These are phyloP conservation scores for Zygosaccharomyces gambellarensis DNA, from an alignment of 805 yeast species.

Conservation along the genomic window DNA sequence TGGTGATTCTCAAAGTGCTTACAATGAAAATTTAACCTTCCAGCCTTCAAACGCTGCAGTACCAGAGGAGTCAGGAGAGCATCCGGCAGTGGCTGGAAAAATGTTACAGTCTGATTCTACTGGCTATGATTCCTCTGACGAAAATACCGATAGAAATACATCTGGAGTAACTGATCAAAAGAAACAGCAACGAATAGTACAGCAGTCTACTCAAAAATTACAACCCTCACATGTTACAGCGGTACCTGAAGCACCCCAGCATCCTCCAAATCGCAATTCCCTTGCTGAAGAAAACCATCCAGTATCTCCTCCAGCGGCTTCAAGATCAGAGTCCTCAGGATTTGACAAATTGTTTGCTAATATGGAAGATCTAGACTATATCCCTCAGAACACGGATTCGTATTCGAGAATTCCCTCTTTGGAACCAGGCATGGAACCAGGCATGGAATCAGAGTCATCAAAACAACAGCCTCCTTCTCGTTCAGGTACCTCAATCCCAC, in stretches of 20 bases:
- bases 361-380: background rate
- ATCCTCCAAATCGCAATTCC: background rate
- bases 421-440: background rate
- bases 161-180: background rate
- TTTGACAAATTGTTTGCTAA: background rate
- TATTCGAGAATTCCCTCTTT: background rate
- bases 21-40: slow-evolving; percentile 2
- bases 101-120: background rate
- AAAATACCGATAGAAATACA: slow-evolving; percentile 7
- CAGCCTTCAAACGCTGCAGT: background rate
- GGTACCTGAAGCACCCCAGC: background rate
- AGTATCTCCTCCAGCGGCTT: background rate
- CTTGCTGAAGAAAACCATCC: background rate
- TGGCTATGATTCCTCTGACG: slow-evolving; percentile 23
- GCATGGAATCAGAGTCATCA: background rate
- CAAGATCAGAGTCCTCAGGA: background rate
- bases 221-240: background rate
- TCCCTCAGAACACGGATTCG: background rate
- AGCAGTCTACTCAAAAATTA: background rate
- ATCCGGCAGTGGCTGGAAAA: background rate
- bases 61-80: background rate
- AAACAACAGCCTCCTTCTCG: background rate
- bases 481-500: background rate
- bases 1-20: slow-evolving; percentile 12
- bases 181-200: background rate